These are phyloP conservation scores for Candida sp. DNA, from an alignment of 1,139 yeast species.

Conservation along the genomic window DNA sequence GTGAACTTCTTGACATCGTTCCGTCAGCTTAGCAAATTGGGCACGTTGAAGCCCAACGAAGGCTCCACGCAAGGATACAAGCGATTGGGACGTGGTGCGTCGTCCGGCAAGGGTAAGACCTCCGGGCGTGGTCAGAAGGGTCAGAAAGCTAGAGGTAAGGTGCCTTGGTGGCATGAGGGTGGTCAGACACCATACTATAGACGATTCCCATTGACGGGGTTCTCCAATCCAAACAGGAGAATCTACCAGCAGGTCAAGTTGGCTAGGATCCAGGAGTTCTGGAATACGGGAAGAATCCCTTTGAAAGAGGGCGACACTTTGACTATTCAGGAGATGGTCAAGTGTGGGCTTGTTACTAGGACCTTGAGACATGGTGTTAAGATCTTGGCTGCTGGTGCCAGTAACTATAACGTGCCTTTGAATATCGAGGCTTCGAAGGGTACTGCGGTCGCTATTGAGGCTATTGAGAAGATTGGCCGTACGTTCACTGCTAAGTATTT, in stretches of 20 bases:
- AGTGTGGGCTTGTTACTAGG: slow-evolving; percentile 75
- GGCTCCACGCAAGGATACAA: slow-evolving; percentile 53
- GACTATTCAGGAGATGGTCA: slow-evolving; percentile 65
- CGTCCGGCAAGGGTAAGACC: slow-evolving; percentile 91
- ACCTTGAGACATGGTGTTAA: slow-evolving; percentile 81
- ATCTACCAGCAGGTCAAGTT: slow-evolving; percentile 59
- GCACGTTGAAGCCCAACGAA: slow-evolving; percentile 41
- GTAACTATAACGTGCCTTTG: slow-evolving; percentile 59
- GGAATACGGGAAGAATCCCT: slow-evolving; percentile 71
- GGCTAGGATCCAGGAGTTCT: slow-evolving; percentile 61
- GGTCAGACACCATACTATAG: slow-evolving; percentile 96
- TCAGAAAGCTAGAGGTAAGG: slow-evolving; percentile 94
- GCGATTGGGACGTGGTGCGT: slow-evolving; percentile 97
- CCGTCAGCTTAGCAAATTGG: slow-evolving; percentile 32
- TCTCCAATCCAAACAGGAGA: slow-evolving; percentile 57
- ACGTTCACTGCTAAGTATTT: slow-evolving; percentile 75
- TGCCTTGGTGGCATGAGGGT: slow-evolving; percentile 97
- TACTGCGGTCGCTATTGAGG: slow-evolving; percentile 69
- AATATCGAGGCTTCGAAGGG: slow-evolving; percentile 86
- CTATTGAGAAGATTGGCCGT: slow-evolving; percentile 77
- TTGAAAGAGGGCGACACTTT: slow-evolving; percentile 67
- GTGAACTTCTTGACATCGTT: slow-evolving; percentile 7
- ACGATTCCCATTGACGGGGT: slow-evolving; percentile 91
- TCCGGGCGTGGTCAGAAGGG: slow-evolving; percentile 98
- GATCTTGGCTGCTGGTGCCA: slow-evolving; percentile 72